Evolutionary conservation across 2,329 filamentous ascomycete genomes (phyloP).

Genomic region (Endocalyx cinctus): DNA sequence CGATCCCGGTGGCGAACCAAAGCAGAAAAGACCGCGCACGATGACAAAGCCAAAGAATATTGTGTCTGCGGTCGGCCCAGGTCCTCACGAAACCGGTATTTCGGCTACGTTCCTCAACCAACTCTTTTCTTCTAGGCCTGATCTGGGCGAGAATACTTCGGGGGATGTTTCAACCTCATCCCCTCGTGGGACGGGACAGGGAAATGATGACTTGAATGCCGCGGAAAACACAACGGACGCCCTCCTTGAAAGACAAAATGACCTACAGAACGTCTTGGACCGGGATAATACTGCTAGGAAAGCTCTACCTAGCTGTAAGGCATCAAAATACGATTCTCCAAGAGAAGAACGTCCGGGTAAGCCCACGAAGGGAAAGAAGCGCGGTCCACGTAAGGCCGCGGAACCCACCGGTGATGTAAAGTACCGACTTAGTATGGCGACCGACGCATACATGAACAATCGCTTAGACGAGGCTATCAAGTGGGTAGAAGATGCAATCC

Average conservation of each 20-base stretch:
- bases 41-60: too few species aligned
- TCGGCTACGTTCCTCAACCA: too few species aligned
- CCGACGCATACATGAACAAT: slow-evolving; percentile 59
- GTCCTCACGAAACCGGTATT: too few species aligned
- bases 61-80: too few species aligned
- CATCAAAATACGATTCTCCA: background rate
- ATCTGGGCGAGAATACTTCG: too few species aligned
- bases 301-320: background rate
- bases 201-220: slow-evolving; percentile 3
- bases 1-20: too few species aligned
- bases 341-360: background rate
- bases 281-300: background rate
- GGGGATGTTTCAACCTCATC: too few species aligned
- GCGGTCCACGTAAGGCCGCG: slow-evolving; percentile 54
- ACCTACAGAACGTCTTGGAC: too few species aligned
- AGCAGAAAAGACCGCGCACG: too few species aligned
- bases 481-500: slow-evolving; percentile 58
- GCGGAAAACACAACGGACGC: slow-evolving; percentile 17
- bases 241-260: slow-evolving; percentile 20
- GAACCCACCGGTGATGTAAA: slow-evolving; percentile 71
- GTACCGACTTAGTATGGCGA: slow-evolving; percentile 60
- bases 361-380: slow-evolving; percentile 16
- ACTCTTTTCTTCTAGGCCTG: too few species aligned
- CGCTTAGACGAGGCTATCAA: slow-evolving; percentile 57
- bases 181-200: too few species aligned